Percentiles rank a stretch among this genome's conserved stretches.
Evolutionary conservation across 139 green algal genomes (phyloP).

Genomic region (Yamagishiella unicocca): DNA sequence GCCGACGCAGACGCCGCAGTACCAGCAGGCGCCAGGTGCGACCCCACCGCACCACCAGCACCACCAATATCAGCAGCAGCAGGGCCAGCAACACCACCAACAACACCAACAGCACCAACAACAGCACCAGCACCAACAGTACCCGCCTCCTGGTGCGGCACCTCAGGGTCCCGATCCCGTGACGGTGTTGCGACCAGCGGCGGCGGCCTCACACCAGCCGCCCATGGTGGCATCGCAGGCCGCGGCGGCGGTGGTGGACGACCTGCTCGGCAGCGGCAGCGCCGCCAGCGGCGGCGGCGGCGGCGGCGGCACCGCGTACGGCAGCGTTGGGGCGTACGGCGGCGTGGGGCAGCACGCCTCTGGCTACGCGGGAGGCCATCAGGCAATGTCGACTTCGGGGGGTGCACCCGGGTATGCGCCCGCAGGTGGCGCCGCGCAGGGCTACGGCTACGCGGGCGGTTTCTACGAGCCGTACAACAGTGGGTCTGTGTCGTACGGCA

Average conservation of each 20-base stretch:
- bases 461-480: background rate
- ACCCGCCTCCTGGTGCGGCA: background rate
- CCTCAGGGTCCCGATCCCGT: background rate
- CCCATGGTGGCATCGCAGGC: background rate
- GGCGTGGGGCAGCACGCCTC: background rate
- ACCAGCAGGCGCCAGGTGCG: background rate
- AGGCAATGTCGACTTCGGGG: background rate
- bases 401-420: background rate
- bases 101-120: background rate
- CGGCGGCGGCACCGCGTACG: background rate
- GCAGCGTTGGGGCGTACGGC: background rate
- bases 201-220: background rate
- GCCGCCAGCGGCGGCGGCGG: background rate
- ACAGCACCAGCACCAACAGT: background rate
- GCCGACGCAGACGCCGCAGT: background rate
- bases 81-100: background rate
- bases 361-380: background rate
- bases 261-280: conserved; percentile 6
- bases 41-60: background rate
- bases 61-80: background rate
- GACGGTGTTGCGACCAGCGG: background rate
- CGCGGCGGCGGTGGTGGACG: background rate
- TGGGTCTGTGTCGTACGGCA: background rate
- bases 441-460: background rate
- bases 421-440: too few relatives aligned